Base-by-base conservation (phyloP, 495 filamentous ascomycete genomes). In the Lophiotrema nucula region DNA sequence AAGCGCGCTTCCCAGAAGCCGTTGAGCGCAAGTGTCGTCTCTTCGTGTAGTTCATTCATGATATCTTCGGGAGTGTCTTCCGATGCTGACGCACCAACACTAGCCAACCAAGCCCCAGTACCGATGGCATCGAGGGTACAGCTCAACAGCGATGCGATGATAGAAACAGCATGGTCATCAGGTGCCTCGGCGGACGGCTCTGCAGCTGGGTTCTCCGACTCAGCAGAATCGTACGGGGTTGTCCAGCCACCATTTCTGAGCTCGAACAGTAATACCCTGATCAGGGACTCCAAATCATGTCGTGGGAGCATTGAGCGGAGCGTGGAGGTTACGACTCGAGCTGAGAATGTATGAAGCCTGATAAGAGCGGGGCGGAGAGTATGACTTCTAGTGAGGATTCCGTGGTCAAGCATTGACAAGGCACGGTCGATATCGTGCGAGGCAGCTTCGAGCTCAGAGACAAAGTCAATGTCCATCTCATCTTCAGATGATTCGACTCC, bases 121-220 rank as follows among this genome's bases (percentile, higher is more conserved):
- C 90, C 90, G n/a, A 96, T 80, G 10, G 89, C 84, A 73, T 97
- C 91, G 10, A 96, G 77, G 37, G 88, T 84, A 60, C 85, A 83
- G 65, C 81, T 87, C 28, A 96, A 78, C 6, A 95, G 73, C 49
- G 84, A 80, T 26, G 80, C 78, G 53, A 89, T 82, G 37, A 70
- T 56, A 31, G 45, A 50, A n/a, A 79, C 66, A 10, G 70, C 65
- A n/a, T 58, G 53, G 42, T 75, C 66, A 13, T 53, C 76, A 61
- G 81, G 70, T 47, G 79, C 67, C 67, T 83, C 80, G 0, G 76
- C 74, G 3, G 80, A 77, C 23, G 77, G 21, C 12, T 56, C 48
- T n/a, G 21, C 11, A n/a, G 15, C 16, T 11, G 31, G 33, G 6
- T n/a, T 69, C 47, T 82, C 81, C 12, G 80, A 73, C 24, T 79